Evolutionary conservation across 2,329 filamentous ascomycete species (phyloP), one percentile per base, ranked within the genome.

Genomic region (Gaeumannomyces sp.): DNA sequence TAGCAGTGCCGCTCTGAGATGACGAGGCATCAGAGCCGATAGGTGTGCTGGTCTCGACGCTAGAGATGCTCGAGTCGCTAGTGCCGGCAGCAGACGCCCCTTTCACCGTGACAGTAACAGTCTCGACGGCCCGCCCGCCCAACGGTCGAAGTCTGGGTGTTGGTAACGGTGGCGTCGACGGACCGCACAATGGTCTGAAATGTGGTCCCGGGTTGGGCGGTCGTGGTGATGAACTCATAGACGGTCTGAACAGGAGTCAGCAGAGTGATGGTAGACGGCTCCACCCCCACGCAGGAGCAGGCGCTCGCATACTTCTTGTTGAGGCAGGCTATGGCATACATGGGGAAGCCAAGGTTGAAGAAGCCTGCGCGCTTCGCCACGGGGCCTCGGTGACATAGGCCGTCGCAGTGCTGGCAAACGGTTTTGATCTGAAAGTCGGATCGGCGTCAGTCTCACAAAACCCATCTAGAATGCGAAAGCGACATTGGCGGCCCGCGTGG

Each of bases 201-300:
- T 1, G 59, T 7, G 22, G 19, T 35, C 60, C 33, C 31, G 7
- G 38, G 2, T 25, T 4, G 8, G 27, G 50, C 60, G 38, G 60
- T 62, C 33, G 28, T n/a, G 25, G 60, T 62, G 13, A 57, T 16
- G 53, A 27, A n/a, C 35, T 50, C 10, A 38, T 56, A 19, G 28
- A 29, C 60, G 13, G 33, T 35, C 33, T 10, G 33, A 35, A 50
- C 60, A 27, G 38, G 16, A 6, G 33, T 35, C 10, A 27, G 35
- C 5, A 56, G 14, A n/a, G 60, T 62, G 4, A 31, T 19, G 60
- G 60, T 62, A 22, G 5, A 19, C 4, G 11, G 22, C 33, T 53
- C 28, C 25, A 62, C 22, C 13, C 60, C 60, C 14, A 28, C 38
- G 38, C 60, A 62, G 35, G 38, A 50, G 60, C 60, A 62, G n/a